Conservation (phyloP, 495 filamentous ascomycete genomes). For the Trichoderma virens region DNA sequence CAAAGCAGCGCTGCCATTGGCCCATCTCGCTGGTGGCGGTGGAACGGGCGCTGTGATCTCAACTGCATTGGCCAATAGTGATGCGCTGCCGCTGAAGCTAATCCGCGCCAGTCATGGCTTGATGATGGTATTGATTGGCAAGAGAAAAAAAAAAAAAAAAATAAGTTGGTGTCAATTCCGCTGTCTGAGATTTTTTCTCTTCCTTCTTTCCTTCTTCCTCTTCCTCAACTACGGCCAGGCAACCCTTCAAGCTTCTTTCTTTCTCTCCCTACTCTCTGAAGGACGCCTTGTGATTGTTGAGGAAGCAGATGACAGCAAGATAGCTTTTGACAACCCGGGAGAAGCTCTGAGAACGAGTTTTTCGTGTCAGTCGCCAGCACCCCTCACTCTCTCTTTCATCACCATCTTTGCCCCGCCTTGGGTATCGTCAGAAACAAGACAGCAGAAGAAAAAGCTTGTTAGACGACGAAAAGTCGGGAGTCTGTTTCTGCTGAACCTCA, state of each 20-base stretch:
- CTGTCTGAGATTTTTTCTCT: slow-evolving; percentile 6
- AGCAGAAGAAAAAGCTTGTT: background rate
- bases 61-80: background rate
- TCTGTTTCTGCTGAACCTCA: background rate
- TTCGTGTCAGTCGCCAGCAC: background rate
- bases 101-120: background rate
- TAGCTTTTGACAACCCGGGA: slow-evolving; percentile 5
- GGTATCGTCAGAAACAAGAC: background rate
- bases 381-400: background rate
- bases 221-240: background rate
- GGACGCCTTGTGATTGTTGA: background rate
- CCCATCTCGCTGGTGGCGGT: background rate
- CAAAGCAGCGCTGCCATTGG: background rate
- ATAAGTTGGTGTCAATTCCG: slow-evolving; percentile 5
- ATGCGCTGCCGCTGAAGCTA: background rate
- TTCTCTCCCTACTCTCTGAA: background rate
- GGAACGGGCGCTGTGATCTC: slow-evolving; percentile 5
- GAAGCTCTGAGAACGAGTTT: slow-evolving; percentile 8
- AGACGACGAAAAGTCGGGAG: background rate
- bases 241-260: background rate
- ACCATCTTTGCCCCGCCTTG: background rate
- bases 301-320: background rate
- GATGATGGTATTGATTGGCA: background rate
- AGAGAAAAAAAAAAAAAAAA: background rate
- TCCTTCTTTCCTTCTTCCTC: background rate